phyloP scores from a whole-genome alignment of 2,329 filamentous ascomycete genomes.

The Clarireedia sp. region DNA sequence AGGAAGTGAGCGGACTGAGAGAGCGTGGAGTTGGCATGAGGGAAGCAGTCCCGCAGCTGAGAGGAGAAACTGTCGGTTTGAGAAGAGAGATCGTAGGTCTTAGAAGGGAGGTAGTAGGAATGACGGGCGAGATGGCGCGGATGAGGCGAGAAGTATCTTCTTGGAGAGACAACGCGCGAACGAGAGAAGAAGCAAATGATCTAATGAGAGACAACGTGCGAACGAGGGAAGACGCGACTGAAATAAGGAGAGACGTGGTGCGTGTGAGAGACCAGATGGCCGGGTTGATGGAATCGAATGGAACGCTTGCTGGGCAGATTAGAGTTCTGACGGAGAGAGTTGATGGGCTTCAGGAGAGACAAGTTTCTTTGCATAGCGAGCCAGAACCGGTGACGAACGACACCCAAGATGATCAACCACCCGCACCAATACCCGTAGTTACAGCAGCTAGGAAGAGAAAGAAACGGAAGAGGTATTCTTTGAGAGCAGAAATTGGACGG shows the following conservation, averaged over 20 bases:
- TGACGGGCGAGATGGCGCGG: neutral
- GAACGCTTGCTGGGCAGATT: neutral
- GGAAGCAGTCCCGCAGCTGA: neutral
- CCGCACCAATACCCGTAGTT: no score
- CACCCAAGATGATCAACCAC: no score
- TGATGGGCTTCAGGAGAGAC: no score
- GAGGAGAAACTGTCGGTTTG: neutral
- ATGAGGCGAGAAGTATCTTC: neutral
- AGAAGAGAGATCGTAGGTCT: neutral
- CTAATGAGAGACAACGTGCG: neutral
- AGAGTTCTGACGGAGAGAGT: neutral
- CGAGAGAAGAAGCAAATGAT: neutral
- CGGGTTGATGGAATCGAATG: neutral
- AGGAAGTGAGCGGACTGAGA: neutral
- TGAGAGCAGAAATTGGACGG: no score
- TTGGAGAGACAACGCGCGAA: neutral
- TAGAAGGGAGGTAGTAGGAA: neutral
- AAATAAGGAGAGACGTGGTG: neutral
- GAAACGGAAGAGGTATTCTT: no score
- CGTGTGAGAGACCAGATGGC: neutral
- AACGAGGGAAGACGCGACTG: neutral
- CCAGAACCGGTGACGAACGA: no score
- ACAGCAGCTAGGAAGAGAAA: no score
- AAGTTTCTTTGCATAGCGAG: no score
- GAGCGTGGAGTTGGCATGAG: neutral